A percentile compares a stretch with the other conserved stretches of the same genome.
Evolutionary conservation across 768 basidiomycete genomes (phyloP).

Genomic region (Termitomyces sp.): DNA sequence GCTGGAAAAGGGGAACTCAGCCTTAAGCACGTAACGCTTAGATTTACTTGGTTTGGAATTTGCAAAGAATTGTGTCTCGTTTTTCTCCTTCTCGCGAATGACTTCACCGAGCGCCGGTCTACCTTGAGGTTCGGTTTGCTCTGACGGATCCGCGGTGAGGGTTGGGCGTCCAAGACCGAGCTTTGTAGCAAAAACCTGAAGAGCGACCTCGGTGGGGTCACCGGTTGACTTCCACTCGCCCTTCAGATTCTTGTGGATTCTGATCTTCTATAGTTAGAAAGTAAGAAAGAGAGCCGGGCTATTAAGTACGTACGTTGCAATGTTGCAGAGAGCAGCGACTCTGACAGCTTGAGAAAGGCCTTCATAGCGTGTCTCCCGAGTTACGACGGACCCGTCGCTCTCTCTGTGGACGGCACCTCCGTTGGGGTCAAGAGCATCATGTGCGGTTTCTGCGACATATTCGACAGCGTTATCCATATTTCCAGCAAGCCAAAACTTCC

Average conservation of each 20-base stretch:
- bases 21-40: conserved; percentile 30
- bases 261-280: conserved; percentile 9
- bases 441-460: conserved; percentile 28
- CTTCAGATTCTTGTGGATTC: conserved; percentile 33
- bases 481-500: conserved; percentile 35
- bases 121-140: conserved; percentile 10
- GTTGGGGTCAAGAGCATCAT: conserved; percentile 29
- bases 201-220: conserved; percentile 55
- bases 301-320: conserved; percentile 12
- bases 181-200: conserved; percentile 51
- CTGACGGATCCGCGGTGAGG: conserved; percentile 22
- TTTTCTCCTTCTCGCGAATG: conserved; percentile 23
- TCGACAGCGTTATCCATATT: conserved; percentile 20
- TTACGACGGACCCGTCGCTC: conserved; percentile 18
- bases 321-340: conserved; percentile 33
- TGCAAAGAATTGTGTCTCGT: neutral
- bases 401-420: conserved; percentile 23
- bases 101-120: conserved; percentile 25
- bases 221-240: conserved; percentile 47
- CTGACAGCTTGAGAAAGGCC: conserved; percentile 26
- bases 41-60: neutral
- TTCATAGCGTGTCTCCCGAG: conserved; percentile 14
- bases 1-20: conserved; percentile 46
- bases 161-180: conserved; percentile 37
- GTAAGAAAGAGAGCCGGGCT: neutral